Evolutionary conservation across 2,329 filamentous ascomycete genomes (phyloP), one percentile per base, ranked within the genome.

Genomic region (Aplosporella prunicola): DNA sequence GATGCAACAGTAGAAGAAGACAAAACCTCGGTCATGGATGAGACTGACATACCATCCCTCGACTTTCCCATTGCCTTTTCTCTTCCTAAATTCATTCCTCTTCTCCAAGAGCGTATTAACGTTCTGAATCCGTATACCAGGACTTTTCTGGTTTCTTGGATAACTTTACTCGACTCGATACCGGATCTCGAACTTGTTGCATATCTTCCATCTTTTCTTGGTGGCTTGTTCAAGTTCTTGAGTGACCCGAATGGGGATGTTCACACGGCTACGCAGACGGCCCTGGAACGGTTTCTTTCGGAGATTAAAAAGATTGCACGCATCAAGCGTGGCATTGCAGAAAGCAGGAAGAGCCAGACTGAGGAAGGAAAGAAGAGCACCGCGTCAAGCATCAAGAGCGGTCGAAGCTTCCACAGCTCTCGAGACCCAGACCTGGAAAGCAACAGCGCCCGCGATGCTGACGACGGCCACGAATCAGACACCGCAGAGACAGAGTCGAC

Each of bases 271-370:
- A 96, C 91, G 0, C 88, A 94, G 56, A 76, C 76, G 17, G 84
- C 87, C 32, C 66, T 98, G 15, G 89, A 96, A 57, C 81, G 85
- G 46, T 96, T 98, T 50, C 66, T 98, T 13, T 78, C 74, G 34
- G 91, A 98, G 60, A 96, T 98, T 52, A 93, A 89, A 61, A 82
- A 89, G 47, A 96, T 98, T 42, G 81, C 89, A 10, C 78, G 82
- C 10, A 79, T 98, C 42, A 95, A 94, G 62, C 91, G 88, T 53
- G 87, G 88, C 2, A 83, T 98, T 36, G 76, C 82, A 26, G 87
- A 95, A 52, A 94, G 84, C 56, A 81, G 78, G 49, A 87, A 80
- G 47, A 71, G 70, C 37, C 66, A 71, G 42, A 78, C 72, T 31
- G 79, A 79, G 22, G 75, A 72, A 13, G 82, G 80, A 47, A 70